phyloP scores from a whole-genome alignment of 1,284 basidiomycete species.

The Athelia sp. region DNA sequence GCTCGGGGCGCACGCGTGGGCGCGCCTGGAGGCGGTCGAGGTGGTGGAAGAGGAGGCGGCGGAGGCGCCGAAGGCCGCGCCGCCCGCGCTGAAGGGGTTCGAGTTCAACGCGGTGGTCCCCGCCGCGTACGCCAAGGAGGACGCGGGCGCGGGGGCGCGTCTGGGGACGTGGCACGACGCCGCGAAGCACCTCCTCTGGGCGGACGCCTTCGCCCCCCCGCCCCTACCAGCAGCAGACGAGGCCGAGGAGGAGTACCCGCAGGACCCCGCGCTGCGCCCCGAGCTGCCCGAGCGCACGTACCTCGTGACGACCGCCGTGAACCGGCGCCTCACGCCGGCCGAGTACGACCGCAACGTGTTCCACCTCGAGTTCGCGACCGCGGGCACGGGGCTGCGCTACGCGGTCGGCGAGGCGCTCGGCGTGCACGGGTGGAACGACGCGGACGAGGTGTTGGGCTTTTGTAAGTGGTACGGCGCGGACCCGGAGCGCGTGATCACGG shows the following conservation, averaged over 20 bases:
- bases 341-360: conserved; percentile 99
- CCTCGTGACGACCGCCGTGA: conserved; percentile 92
- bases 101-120: conserved; percentile 66
- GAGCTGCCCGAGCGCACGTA: conserved; percentile 88
- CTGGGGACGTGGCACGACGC: conserved; percentile 80
- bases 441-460: conserved; percentile 84
- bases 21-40: conserved; percentile 50
- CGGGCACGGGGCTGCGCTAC: conserved; percentile 92
- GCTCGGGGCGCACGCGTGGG: conserved; percentile 52
- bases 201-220: conserved; percentile 67
- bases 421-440: conserved; percentile 97
- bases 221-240: conserved; percentile 23
- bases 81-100: conserved; percentile 47
- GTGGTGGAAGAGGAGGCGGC: conserved; percentile 19
- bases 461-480: conserved; percentile 90
- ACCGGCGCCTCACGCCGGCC: conserved; percentile 88
- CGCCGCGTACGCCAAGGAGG: conserved; percentile 48
- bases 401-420: conserved; percentile 96
- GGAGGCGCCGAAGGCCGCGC: conserved; percentile 16
- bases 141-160: conserved; percentile 54
- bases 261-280: conserved; percentile 74
- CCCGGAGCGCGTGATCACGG: conserved; percentile 76
- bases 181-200: conserved; percentile 87
- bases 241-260: conserved; percentile 41
- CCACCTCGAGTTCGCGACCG: conserved; percentile 94